Conservation (phyloP, 2,329 filamentous ascomycete species). For the Colletotrichum karsti region DNA sequence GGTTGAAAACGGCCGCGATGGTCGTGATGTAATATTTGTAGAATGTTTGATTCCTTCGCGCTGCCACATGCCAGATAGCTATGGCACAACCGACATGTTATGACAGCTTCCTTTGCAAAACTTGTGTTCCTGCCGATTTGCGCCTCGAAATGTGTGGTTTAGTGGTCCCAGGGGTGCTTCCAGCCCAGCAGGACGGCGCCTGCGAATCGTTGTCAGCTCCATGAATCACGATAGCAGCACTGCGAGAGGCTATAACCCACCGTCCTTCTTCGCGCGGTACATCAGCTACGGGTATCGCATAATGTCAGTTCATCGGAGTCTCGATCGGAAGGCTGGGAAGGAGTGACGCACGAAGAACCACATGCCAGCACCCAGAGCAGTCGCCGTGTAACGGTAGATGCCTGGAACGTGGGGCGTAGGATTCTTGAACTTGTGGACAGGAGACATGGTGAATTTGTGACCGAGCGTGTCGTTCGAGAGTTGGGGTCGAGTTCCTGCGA, state of each 20-base stretch:
- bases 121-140: background rate
- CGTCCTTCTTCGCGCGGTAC: slow-evolving; percentile 97
- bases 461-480: background rate
- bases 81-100: background rate
- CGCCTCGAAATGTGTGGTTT: slow-evolving; percentile 40
- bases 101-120: background rate
- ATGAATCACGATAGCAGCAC: background rate
- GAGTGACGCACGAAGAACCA: slow-evolving; percentile 92
- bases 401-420: slow-evolving; percentile 59
- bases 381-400: slow-evolving; percentile 86
- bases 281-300: slow-evolving; percentile 70
- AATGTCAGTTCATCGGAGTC: slow-evolving; percentile 21
- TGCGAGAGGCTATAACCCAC: slow-evolving; percentile 50
- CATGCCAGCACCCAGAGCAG: slow-evolving; percentile 92
- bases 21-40: background rate
- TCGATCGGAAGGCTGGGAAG: background rate
- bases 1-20: no score
- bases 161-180: slow-evolving; percentile 98
- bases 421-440: slow-evolving; percentile 45
- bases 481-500: background rate
- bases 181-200: slow-evolving; percentile 84
- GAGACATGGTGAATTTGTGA: slow-evolving; percentile 11
- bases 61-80: background rate
- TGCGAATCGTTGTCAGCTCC: slow-evolving; percentile 36
- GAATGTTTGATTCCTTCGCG: background rate